Conservation (phyloP, 495 filamentous ascomycete genomes). For the Aspergillus cavernicola region DNA sequence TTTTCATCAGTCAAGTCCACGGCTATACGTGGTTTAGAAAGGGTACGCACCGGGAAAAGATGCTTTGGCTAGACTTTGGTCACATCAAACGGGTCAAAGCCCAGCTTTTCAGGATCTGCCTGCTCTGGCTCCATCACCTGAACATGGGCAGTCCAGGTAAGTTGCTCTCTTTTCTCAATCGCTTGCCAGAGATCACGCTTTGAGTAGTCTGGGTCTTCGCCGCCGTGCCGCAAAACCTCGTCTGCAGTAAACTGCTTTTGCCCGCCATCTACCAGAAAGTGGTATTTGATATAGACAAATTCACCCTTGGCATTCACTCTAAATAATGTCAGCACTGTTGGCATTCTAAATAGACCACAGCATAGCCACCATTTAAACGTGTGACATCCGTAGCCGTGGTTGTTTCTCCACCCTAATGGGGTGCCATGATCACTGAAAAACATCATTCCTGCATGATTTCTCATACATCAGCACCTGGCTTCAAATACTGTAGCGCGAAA, state of each 20-base stretch:
- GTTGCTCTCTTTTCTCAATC: conserved; percentile 43
- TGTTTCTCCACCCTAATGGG: conserved; percentile 47
- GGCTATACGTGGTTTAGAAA: too few species aligned
- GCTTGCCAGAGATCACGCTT: conserved; percentile 50
- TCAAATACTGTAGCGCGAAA: not conserved
- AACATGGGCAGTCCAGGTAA: conserved; percentile 49
- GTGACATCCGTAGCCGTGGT: conserved; percentile 55
- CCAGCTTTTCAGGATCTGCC: conserved; percentile 42
- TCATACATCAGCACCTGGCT: not conserved
- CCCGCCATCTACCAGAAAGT: conserved; percentile 52
- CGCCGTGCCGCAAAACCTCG: conserved; percentile 44
- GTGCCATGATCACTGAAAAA: conserved; percentile 57
- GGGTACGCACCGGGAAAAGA: conserved; percentile 28
- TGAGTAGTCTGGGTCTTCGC: conserved; percentile 49
- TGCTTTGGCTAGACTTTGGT: conserved; percentile 48
- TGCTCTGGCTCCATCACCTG: conserved; percentile 51
- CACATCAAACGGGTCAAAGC: conserved; percentile 53
- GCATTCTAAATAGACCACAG: too few species aligned
- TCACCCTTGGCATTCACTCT: conserved; percentile 48
- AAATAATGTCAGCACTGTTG: not conserved
- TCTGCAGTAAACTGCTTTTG: conserved; percentile 51
- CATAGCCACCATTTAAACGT: conserved; percentile 57
- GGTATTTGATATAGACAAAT: conserved; percentile 58
- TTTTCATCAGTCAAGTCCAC: too few species aligned
- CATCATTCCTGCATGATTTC: conserved; percentile 55